phyloP scores from a whole-genome alignment of 2,329 filamentous ascomycete species.

The Ophiostoma perfectum region DNA sequence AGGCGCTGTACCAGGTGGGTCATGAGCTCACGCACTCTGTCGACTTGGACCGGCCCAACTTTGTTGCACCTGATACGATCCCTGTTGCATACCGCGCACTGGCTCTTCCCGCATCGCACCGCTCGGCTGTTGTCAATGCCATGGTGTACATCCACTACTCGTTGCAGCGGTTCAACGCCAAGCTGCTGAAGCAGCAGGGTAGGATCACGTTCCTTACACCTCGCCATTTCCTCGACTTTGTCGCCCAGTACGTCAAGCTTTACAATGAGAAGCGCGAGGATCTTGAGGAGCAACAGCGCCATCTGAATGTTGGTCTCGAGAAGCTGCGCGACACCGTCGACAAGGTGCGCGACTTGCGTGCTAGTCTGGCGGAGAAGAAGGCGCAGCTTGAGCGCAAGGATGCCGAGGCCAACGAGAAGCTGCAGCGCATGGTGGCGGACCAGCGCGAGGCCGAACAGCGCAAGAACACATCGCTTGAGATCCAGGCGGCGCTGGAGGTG shows the following conservation, averaged over 20 bases:
- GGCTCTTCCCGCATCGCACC: conserved; percentile 76
- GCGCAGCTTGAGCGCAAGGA: conserved; percentile 89
- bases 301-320: conserved; percentile 96
- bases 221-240: conserved; percentile 95
- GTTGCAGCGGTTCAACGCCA: conserved; percentile 80
- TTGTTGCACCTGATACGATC: conserved; percentile 80
- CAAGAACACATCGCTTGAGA: conserved; percentile 80
- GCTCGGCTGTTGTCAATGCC: conserved; percentile 88
- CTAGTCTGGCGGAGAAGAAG: conserved; percentile 91
- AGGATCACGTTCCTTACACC: conserved; percentile 90
- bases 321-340: conserved; percentile 95
- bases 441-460: conserved; percentile 91
- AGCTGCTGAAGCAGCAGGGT: conserved; percentile 85
- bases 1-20: conserved; percentile 95
- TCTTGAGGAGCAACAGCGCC: conserved; percentile 94
- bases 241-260: conserved; percentile 92
- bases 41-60: conserved; percentile 84
- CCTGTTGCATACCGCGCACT: conserved; percentile 88
- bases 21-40: conserved; percentile 94
- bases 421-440: conserved; percentile 94
- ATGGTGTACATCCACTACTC: conserved; percentile 99
- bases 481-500: conserved; percentile 78
- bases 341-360: conserved; percentile 88
- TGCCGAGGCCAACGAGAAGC: conserved; percentile 90
- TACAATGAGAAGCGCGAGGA: conserved; percentile 99